These are phyloP conservation scores for Phlyctochytrium planicorne DNA, from an alignment of 192 early-diverging fungal species.

Conservation along the genomic window DNA sequence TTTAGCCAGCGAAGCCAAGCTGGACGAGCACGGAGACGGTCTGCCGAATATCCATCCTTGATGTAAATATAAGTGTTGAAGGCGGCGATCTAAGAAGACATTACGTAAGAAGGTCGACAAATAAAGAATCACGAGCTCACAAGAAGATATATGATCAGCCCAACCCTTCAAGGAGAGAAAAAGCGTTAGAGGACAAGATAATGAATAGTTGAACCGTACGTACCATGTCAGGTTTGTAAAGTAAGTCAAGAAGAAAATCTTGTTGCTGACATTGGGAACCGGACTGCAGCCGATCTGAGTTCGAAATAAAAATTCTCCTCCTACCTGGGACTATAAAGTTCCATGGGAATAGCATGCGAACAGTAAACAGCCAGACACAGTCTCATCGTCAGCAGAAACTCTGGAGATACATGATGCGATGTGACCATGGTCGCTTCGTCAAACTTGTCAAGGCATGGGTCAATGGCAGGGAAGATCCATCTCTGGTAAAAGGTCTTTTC, in stretches of 20 bases:
- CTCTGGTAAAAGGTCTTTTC: too few relatives aligned
- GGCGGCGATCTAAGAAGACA: not conserved
- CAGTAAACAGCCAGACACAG: not conserved
- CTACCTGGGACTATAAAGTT: not conserved
- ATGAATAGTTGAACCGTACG: not conserved
- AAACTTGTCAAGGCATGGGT: not conserved
- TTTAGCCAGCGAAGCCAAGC: slow-evolving; percentile 17
- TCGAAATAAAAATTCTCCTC: not conserved
- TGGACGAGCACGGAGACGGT: not conserved
- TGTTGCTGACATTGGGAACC: not conserved
- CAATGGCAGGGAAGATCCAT: too few relatives aligned
- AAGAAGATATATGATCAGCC: slow-evolving; percentile 12
- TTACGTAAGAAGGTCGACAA: too few relatives aligned
- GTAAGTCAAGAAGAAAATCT: slow-evolving; percentile 1
- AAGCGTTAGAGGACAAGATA: not conserved
- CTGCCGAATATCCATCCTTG: not conserved
- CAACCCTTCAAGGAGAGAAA: slow-evolving; percentile 18
- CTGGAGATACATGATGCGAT: not conserved
- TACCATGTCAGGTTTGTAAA: slow-evolving; percentile 5
- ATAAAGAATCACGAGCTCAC: not conserved
- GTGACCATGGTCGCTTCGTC: not conserved
- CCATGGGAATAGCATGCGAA: not conserved
- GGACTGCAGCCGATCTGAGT: not conserved
- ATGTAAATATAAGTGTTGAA: slow-evolving; percentile 13
- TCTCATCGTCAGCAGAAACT: not conserved